Base-by-base conservation (phyloP, 192 early-diverging fungal genomes). In the Backusella macrospora region DNA sequence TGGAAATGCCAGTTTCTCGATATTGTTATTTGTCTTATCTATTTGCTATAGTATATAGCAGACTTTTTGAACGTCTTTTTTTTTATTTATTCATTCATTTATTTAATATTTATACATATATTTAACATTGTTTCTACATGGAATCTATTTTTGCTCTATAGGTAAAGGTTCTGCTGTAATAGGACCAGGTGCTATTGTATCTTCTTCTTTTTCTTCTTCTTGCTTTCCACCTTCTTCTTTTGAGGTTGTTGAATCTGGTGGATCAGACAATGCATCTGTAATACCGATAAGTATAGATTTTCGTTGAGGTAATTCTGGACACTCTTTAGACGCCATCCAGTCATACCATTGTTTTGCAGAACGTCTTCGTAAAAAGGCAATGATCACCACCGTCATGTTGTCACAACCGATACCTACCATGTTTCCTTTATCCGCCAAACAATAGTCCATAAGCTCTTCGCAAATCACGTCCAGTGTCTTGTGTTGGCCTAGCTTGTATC, bases 311-410 rank as follows among this genome's bases (percentile, higher is more conserved):
- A 59, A 26, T 23, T 59, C 52, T 59, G 52, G 52, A 59, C 52
- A 59, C 21, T 39, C 23, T 62, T 72, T 64, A 10, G 40, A 16
- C 14, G 68, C 68, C 42, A 90, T 78, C 74, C 78, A 74, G 16
- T 80, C 76, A 44, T 87, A 83, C 96, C 96, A 98, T 76, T 94
- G 87, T 15, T 92, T 87, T 72, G 84, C 82, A 48, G 86, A 87
- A 74, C 84, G 87, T 40, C 92, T 92, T 62, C 92, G 87, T 74
- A 98, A 85, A 49, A 97, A 84, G 3, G 86, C 98, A 9, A 95
- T 90, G 62, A 99, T 93, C 18, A 98, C 82, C 21, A 99, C 93
- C 0, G 98, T 98, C 98, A 99, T 99, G 84, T 99, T 99, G 84
- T 99, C 98, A 84, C 96, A 99, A 29, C 98, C 98, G 68, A 99